phyloP scores from a whole-genome alignment of 2,329 filamentous ascomycete species.

The Orbilia ellipsospora region DNA sequence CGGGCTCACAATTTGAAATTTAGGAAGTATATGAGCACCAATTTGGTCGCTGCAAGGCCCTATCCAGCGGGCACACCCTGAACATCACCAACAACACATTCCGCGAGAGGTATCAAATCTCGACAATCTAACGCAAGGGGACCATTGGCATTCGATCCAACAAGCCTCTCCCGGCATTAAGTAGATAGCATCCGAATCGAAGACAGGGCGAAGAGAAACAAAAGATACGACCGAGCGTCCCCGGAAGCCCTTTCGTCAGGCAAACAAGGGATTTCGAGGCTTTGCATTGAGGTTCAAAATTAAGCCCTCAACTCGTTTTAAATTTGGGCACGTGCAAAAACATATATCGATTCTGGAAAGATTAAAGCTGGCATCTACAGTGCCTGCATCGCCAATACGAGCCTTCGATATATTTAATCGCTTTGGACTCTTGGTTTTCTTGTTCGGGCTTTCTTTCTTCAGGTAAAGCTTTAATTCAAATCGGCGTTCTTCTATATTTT shows the following conservation, averaged over 20 bases:
- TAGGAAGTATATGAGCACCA: constrained; percentile 16
- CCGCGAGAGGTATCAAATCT: background rate
- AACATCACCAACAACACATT: constrained; percentile 10
- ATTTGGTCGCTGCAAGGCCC: constrained; percentile 6
- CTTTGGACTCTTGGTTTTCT: constrained; percentile 12
- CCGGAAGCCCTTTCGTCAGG: constrained; percentile 13
- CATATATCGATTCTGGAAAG: constrained; percentile 9
- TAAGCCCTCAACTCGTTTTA: constrained; percentile 32
- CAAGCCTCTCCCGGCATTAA: constrained; percentile 35
- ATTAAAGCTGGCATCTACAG: constrained; percentile 11
- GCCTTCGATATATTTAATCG: constrained; percentile 29
- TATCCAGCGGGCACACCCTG: background rate
- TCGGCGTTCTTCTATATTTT: constrained; percentile 21
- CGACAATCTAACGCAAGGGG: constrained; percentile 50
- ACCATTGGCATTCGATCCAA: constrained; percentile 5
- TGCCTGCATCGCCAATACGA: constrained; percentile 18
- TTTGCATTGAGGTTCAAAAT: constrained; percentile 13
- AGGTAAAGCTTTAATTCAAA: constrained; percentile 17
- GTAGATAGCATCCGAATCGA: constrained; percentile 13
- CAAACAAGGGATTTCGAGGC: constrained; percentile 10
- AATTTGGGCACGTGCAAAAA: constrained; percentile 33
- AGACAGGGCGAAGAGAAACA: background rate
- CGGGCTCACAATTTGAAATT: constrained; percentile 7
- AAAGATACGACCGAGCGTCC: background rate
- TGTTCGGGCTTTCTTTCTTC: constrained; percentile 13